Conservation (phyloP, 2,329 filamentous ascomycete species). For the Elsinoe perseae region DNA sequence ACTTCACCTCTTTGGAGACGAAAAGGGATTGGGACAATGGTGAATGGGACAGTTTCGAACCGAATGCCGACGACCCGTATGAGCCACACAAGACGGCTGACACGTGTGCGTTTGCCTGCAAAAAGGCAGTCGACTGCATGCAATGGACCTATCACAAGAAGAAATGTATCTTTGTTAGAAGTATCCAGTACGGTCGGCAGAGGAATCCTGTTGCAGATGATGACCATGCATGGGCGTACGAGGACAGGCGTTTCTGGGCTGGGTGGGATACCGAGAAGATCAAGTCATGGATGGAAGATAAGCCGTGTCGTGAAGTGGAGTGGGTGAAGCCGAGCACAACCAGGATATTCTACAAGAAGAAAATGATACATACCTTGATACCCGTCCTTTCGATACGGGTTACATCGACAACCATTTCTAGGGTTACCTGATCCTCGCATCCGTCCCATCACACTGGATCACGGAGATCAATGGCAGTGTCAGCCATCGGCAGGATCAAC, state of each 20-base stretch:
- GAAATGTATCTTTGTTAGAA: constrained; percentile 24
- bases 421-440: background rate
- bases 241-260: constrained; percentile 32
- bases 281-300: constrained; percentile 29
- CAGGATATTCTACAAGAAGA: constrained; percentile 20
- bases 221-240: constrained; percentile 25
- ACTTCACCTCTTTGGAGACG: constrained; percentile 21
- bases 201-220: constrained; percentile 25
- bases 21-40: constrained; percentile 32
- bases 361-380: background rate
- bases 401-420: background rate
- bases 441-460: background rate
- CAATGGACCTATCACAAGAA: constrained; percentile 30
- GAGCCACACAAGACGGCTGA: constrained; percentile 29
- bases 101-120: constrained; percentile 41
- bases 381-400: background rate
- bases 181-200: constrained; percentile 32
- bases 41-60: constrained; percentile 27
- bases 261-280: constrained; percentile 35
- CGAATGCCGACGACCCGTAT: constrained; percentile 24
- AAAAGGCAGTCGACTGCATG: constrained; percentile 29
- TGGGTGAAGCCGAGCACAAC: constrained; percentile 32
- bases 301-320: constrained; percentile 32
- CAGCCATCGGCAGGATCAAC: background rate
- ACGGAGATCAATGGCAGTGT: background rate